Conservation (phyloP, 2,329 filamentous ascomycete genomes). For the Akanthomyces muscarius region DNA sequence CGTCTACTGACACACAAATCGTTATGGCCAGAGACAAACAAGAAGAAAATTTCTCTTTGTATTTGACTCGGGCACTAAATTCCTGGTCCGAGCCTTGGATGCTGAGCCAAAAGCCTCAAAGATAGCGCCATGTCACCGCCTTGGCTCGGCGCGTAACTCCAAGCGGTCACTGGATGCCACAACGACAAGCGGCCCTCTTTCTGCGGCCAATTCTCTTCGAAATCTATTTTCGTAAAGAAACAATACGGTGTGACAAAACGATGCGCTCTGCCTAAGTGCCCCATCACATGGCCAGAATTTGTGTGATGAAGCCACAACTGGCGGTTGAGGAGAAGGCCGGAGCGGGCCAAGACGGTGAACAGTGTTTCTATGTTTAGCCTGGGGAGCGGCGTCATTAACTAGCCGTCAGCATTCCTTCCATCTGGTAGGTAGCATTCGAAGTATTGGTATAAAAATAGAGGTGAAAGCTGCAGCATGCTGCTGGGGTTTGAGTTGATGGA, state of each 20-base stretch:
- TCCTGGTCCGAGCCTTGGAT: background rate
- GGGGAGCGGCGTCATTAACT: background rate
- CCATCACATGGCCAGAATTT: background rate
- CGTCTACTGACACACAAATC: background rate
- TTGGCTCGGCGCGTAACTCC: slow-evolving; percentile 5
- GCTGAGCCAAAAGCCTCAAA: background rate
- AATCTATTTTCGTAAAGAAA: background rate
- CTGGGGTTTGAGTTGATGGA: background rate
- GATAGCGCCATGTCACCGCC: background rate
- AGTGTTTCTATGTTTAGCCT: slow-evolving; percentile 1
- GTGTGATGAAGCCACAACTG: background rate
- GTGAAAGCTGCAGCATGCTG: background rate
- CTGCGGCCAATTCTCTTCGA: background rate
- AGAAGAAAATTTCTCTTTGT: background rate
- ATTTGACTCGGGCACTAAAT: background rate
- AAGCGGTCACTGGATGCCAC: background rate
- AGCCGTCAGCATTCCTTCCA: background rate
- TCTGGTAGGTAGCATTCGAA: background rate
- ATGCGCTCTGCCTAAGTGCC: background rate
- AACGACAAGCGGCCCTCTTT: background rate
- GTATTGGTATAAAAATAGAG: background rate
- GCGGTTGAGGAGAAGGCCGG: background rate
- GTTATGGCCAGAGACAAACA: background rate
- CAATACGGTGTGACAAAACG: slow-evolving; percentile 3
- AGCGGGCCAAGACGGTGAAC: background rate